Base-by-base conservation (phyloP, 1,284 basidiomycete species). In the Sanghuangporus weigelae region DNA sequence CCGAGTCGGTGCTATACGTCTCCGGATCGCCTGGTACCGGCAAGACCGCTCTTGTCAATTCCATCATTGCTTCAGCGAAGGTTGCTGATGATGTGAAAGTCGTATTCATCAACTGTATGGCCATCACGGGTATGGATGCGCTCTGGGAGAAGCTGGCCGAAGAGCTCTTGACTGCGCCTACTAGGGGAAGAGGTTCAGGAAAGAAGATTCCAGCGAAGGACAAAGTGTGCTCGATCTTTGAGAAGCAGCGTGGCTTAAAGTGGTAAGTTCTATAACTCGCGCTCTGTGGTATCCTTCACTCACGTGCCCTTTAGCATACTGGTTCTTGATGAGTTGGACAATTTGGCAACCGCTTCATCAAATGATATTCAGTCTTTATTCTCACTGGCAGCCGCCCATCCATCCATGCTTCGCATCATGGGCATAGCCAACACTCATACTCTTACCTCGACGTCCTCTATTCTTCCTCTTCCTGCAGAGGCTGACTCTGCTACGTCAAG, bases 401-500 rank as follows among this genome's bases (percentile, higher is more conserved):
- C 80, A 0, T 71, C 78, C 10, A 76, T 74, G 50, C 70, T 92
- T 57, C 83, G 89, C 50, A 75, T 90, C 48, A 84, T 93, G 66
- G 90, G 87, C 57, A 92, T 93, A 69, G 90, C 90, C 36, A 93
- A 93, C 67, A 92, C 89, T 0, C 90, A 93, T 70, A 92, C 90
- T 4, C 82, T 93, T 12, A 85, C 87, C 1, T 80, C 85, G 2
- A 77, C 81, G 0, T 73, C 78, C 0, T 77, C 80, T 23, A 66
- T 71, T 2, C 49, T 67, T 48, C 68, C 67, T 42, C 63, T 59
- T 6, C 62, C 62, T 8, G 42, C 38, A n/a, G 63, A 61, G 21
- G 21, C n/a, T 53, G 16, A 21, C 10, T 69, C 72, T 2, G 71
- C 77, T 12, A 73, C 78, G 3, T 60, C 73, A 7, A 68, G 71